Conservation (phyloP, 306 rosid species). For the Rosa multiflora region DNA sequence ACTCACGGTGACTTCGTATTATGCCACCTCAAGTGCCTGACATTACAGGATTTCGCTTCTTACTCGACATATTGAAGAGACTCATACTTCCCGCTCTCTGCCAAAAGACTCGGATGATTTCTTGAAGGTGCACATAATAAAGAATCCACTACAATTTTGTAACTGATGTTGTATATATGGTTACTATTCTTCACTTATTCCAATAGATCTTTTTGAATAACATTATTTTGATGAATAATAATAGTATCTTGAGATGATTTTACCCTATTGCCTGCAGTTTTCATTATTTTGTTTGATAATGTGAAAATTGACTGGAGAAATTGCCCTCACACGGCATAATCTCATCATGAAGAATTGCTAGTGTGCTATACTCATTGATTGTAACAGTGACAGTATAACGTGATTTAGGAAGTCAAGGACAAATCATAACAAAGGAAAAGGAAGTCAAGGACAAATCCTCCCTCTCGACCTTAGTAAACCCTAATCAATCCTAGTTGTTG, state of each 20-base stretch:
- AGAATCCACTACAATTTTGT: slow-evolving; percentile 38
- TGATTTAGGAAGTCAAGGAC: background rate
- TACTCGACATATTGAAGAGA: slow-evolving; percentile 80
- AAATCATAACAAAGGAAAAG: background rate
- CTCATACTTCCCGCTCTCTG: slow-evolving; percentile 41
- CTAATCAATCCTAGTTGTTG: too few relatives aligned
- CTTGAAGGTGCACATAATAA: slow-evolving; percentile 31
- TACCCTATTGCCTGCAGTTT: background rate
- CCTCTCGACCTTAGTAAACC: too few relatives aligned
- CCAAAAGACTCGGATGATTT: slow-evolving; percentile 45
- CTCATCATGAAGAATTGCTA: slow-evolving; percentile 4
- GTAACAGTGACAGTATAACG: slow-evolving; percentile 2
- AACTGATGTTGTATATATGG: slow-evolving; percentile 21
- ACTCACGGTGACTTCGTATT: slow-evolving; percentile 81
- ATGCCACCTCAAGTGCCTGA: slow-evolving; percentile 90
- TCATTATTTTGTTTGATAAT: background rate
- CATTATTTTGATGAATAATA: background rate
- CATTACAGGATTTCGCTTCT: slow-evolving; percentile 87
- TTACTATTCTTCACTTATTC: slow-evolving; percentile 12
- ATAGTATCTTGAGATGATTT: background rate
- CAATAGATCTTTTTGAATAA: background rate
- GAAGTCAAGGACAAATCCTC: too few relatives aligned
- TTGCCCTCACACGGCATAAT: background rate
- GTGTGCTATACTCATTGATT: slow-evolving; percentile 13
- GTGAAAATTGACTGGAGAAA: slow-evolving; percentile 2